phyloP scores from a whole-genome alignment of 2,329 filamentous ascomycete species.

The Pseudogymnoascus sp. region DNA sequence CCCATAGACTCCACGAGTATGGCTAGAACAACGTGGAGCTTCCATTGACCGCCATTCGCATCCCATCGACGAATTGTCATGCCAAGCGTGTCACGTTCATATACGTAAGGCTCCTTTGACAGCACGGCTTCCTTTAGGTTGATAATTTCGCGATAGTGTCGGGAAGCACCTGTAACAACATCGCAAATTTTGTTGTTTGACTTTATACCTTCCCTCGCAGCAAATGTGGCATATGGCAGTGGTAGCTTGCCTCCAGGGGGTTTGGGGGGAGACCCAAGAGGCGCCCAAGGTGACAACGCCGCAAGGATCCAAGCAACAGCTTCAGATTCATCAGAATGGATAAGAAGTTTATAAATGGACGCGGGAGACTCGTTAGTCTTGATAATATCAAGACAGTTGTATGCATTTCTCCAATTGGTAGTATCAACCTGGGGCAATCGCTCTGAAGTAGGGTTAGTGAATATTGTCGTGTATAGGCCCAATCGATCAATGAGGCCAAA shows the following conservation, averaged over 20 bases:
- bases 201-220: conserved; percentile 71
- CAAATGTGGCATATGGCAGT: conserved; percentile 53
- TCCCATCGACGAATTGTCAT: conserved; percentile 73
- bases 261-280: conserved; percentile 32
- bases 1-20: conserved; percentile 56
- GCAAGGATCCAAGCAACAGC: conserved; percentile 73
- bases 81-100: conserved; percentile 57
- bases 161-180: conserved; percentile 57
- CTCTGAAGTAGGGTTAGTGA: conserved; percentile 56
- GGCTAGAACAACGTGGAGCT: conserved; percentile 60
- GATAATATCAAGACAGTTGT: conserved; percentile 54
- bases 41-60: conserved; percentile 55
- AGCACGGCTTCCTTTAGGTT: conserved; percentile 50
- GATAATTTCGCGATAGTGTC: conserved; percentile 57
- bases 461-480: conserved; percentile 64
- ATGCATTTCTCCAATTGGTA: conserved; percentile 54
- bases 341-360: conserved; percentile 46
- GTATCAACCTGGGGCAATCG: conserved; percentile 50
- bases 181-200: conserved; percentile 68
- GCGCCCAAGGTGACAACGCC: conserved; percentile 66
- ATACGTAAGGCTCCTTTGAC: conserved; percentile 37
- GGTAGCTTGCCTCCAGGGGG: conserved; percentile 40
- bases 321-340: conserved; percentile 56
- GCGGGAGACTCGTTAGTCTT: conserved; percentile 36
- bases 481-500: conserved; percentile 61